Conservation (phyloP, 1,284 basidiomycete species). For the Agroathelia rolfsii region DNA sequence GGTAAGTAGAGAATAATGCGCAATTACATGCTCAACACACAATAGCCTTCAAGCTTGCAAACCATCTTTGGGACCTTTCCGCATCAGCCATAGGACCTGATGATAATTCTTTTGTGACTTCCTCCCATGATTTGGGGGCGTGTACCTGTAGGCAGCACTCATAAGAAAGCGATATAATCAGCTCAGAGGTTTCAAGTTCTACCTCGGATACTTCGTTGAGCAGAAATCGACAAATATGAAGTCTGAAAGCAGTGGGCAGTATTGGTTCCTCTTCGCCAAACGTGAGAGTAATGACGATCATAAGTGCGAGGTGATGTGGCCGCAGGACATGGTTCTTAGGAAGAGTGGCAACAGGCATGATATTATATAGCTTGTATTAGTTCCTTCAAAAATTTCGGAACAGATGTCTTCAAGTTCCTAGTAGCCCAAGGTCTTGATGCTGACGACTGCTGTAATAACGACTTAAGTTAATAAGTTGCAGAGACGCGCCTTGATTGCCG, state of each 20-base stretch:
- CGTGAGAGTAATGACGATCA: slow-evolving; percentile 48
- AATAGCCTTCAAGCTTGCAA: slow-evolving; percentile 29
- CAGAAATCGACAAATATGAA: slow-evolving; percentile 53
- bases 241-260: slow-evolving; percentile 46
- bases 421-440: no score
- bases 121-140: slow-evolving; percentile 11
- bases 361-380: not conserved
- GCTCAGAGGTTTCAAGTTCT: slow-evolving; percentile 13
- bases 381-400: no score
- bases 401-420: no score
- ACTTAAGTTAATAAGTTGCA: no score
- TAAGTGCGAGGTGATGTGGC: slow-evolving; percentile 63
- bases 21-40: slow-evolving; percentile 24
- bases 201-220: slow-evolving; percentile 51
- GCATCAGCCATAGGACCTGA: no score
- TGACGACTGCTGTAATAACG: no score
- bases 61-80: slow-evolving; percentile 18
- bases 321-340: slow-evolving; percentile 52
- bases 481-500: no score
- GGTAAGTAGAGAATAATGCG: not conserved
- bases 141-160: slow-evolving; percentile 10
- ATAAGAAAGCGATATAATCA: slow-evolving; percentile 14
- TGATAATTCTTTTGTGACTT: slow-evolving; percentile 9
- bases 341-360: slow-evolving; percentile 31
- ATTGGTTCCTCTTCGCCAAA: slow-evolving; percentile 45